Evolutionary conservation across 257 asterid genomes (phyloP).

Genomic region (Mitragyna speciosa): DNA sequence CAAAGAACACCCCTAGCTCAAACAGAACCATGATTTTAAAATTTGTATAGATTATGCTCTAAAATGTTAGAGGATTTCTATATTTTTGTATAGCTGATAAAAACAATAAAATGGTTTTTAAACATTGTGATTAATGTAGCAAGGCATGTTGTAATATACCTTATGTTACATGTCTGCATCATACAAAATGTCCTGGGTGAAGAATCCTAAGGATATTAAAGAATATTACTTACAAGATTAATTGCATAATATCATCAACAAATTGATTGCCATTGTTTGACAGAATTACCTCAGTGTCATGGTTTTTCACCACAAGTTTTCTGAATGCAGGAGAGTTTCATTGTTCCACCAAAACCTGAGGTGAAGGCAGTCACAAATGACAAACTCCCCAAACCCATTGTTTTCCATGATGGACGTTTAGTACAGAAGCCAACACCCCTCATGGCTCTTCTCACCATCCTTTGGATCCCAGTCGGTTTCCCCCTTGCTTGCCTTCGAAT

Average conservation of each 20-base stretch:
- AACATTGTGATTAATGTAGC: background rate
- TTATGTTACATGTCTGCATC: background rate
- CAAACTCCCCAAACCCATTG: slow-evolving; percentile 56
- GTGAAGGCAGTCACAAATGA: slow-evolving; percentile 42
- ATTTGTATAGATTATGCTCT: background rate
- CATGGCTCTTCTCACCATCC: slow-evolving; percentile 42
- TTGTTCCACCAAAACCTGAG: slow-evolving; percentile 54
- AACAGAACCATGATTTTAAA: background rate
- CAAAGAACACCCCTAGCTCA: background rate
- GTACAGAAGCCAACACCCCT: slow-evolving; percentile 58
- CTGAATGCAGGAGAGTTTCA: slow-evolving; percentile 45
- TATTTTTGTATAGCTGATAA: background rate
- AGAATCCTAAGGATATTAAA: background rate
- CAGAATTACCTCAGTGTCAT: background rate
- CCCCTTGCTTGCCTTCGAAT: slow-evolving; percentile 51
- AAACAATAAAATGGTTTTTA: background rate
- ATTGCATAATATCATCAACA: background rate
- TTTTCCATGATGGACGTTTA: slow-evolving; percentile 66
- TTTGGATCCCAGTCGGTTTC: slow-evolving; percentile 65
- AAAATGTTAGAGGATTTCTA: background rate
- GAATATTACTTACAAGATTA: background rate
- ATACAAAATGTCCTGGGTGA: background rate
- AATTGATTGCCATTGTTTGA: no score
- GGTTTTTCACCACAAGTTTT: background rate
- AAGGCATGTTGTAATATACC: background rate